Conservation (phyloP, 352 stramenopile species). For the Pythium biforme region DNA sequence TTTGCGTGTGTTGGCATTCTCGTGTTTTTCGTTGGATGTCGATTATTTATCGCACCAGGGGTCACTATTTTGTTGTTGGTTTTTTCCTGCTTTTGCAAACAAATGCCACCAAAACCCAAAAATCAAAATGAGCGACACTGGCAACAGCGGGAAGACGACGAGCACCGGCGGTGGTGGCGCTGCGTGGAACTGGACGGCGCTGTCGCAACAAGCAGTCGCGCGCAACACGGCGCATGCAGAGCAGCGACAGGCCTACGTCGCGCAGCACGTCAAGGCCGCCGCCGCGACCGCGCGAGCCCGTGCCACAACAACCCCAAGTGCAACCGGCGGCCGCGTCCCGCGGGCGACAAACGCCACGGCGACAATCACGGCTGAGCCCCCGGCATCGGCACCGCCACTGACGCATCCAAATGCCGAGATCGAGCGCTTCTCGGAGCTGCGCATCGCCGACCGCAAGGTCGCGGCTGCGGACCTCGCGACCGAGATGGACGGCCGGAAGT, state of each 20-base stretch:
- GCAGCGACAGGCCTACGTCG: conserved; percentile 17
- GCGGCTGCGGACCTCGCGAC: conserved; percentile 37
- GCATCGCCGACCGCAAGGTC: conserved; percentile 56
- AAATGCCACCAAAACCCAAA: neutral
- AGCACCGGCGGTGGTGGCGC: conserved; percentile 7
- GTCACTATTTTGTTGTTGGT: conserved; percentile 6
- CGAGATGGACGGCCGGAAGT: conserved; percentile 72
- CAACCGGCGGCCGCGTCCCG: neutral
- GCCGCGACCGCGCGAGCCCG: conserved; percentile 15
- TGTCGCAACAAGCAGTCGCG: conserved; percentile 37
- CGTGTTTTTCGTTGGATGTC: neutral
- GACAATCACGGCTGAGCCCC: neutral
- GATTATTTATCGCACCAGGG: neutral
- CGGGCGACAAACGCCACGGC: neutral
- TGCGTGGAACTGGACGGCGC: conserved; percentile 53
- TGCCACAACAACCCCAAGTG: neutral
- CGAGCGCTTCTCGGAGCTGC: conserved; percentile 52
- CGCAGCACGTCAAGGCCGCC: conserved; percentile 19
- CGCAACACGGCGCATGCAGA: conserved; percentile 25
- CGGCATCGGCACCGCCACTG: conserved; percentile 1
- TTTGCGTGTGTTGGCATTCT: too few species aligned
- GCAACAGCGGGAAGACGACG: conserved; percentile 2
- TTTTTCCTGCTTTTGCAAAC: neutral
- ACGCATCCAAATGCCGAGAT: conserved; percentile 23
- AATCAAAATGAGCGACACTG: conserved; percentile 3